Percentiles rank a stretch among this genome's conserved stretches.
These are phyloP conservation scores for Talaromyces marneffei DNA, from an alignment of 2,329 filamentous ascomycete genomes.

Conservation along the genomic window DNA sequence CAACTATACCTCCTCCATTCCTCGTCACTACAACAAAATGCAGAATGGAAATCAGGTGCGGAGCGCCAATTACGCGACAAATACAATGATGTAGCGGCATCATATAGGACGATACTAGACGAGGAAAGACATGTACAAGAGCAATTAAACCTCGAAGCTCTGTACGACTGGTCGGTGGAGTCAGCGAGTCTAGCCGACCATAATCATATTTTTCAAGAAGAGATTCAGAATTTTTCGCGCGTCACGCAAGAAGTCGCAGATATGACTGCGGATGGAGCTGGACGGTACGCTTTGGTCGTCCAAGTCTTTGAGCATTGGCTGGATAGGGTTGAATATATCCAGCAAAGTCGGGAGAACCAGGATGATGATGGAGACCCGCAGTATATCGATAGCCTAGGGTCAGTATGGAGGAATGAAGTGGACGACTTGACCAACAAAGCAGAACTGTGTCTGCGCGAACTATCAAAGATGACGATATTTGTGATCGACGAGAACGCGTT, in stretches of 20 bases:
- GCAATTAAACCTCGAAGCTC: slow-evolving; percentile 31
- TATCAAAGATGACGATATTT: slow-evolving; percentile 34
- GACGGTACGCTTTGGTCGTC: slow-evolving; percentile 28
- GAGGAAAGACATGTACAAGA: slow-evolving; percentile 31
- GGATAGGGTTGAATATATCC: slow-evolving; percentile 24
- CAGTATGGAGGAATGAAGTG: slow-evolving; percentile 31
- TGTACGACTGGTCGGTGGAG: slow-evolving; percentile 31
- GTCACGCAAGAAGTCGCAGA: slow-evolving; percentile 35
- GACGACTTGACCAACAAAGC: slow-evolving; percentile 27
- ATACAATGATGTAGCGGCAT: slow-evolving; percentile 31
- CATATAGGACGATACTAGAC: slow-evolving; percentile 27
- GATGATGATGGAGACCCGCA: slow-evolving; percentile 5
- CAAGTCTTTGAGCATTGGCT: slow-evolving; percentile 35
- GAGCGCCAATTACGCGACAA: slow-evolving; percentile 29
- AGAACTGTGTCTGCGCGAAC: slow-evolving; percentile 30
- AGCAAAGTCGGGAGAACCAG: slow-evolving; percentile 12
- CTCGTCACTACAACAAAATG: slow-evolving; percentile 23
- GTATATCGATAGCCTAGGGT: slow-evolving; percentile 33
- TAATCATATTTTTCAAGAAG: slow-evolving; percentile 28
- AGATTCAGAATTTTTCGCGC: slow-evolving; percentile 36
- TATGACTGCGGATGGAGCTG: slow-evolving; percentile 23
- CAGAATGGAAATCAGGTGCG: slow-evolving; percentile 27
- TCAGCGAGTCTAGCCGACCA: slow-evolving; percentile 19
- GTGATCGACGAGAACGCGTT: slow-evolving; percentile 22
- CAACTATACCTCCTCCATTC: slow-evolving; percentile 39